A percentile compares a stretch with the other conserved stretches of the same genome.
These are phyloP conservation scores for Pythium apleroticum DNA, from an alignment of 352 stramenopile genomes.

Conservation along the genomic window DNA sequence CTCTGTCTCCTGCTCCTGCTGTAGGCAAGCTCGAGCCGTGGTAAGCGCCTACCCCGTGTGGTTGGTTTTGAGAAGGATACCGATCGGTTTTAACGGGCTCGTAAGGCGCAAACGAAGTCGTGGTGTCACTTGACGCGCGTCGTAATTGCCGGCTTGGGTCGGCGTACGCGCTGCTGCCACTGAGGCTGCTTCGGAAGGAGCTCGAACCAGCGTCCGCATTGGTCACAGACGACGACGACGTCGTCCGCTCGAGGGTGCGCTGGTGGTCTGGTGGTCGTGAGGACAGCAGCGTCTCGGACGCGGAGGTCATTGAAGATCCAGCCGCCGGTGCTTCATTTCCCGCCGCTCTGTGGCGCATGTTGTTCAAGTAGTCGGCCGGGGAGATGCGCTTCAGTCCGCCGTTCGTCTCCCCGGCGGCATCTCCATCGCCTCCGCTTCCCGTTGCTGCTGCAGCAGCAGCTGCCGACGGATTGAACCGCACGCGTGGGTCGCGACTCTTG, in stretches of 20 bases:
- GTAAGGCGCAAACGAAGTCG: neutral
- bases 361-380: conserved; percentile 26
- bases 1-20: neutral
- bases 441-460: neutral
- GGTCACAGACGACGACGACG: conserved; percentile 6
- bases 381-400: conserved; percentile 19
- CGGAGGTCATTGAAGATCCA: neutral
- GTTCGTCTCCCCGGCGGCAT: neutral
- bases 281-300: neutral
- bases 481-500: conserved; percentile 20
- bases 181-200: neutral
- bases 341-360: conserved; percentile 20
- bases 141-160: neutral
- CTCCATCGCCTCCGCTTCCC: no score
- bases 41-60: neutral
- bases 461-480: neutral
- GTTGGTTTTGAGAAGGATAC: neutral
- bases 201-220: neutral
- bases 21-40: neutral
- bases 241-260: conserved; percentile 2
- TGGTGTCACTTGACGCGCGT: neutral
- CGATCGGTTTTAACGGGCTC: neutral
- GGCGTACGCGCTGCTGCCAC: neutral
- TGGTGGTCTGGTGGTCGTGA: neutral
- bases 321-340: neutral